Conservation (phyloP, 352 stramenopile species). For the Globisporangium perplexum region DNA sequence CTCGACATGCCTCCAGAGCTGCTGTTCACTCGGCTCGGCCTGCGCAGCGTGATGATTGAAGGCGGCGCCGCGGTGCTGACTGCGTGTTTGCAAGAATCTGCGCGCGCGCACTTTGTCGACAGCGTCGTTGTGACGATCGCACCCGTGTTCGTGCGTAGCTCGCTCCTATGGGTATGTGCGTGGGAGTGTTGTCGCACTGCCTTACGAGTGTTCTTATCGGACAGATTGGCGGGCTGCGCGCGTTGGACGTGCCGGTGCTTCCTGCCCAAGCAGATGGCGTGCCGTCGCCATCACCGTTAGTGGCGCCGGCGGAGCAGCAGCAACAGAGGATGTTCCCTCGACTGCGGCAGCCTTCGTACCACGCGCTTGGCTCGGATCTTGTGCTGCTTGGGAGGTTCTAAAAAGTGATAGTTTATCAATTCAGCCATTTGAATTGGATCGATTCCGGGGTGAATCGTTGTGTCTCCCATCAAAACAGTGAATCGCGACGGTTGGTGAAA, state of each 20-base stretch:
- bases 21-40: slow-evolving; percentile 22
- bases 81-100: slow-evolving; percentile 45
- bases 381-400: slow-evolving; percentile 13
- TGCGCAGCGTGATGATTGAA: slow-evolving; percentile 80
- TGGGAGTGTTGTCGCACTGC: slow-evolving; percentile 1
- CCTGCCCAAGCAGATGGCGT: background rate
- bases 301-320: too few relatives aligned
- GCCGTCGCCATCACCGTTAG: background rate
- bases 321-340: slow-evolving; percentile 9
- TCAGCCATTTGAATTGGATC: too few relatives aligned
- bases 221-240: slow-evolving; percentile 58
- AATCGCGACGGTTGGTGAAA: background rate
- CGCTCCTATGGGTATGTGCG: background rate
- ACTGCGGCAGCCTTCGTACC: slow-evolving; percentile 14
- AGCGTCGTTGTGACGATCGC: slow-evolving; percentile 74
- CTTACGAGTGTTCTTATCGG: background rate
- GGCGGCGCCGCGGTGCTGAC: slow-evolving; percentile 71
- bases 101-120: slow-evolving; percentile 42
- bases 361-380: slow-evolving; percentile 12
- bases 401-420: too few relatives aligned
- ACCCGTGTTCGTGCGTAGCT: slow-evolving; percentile 63
- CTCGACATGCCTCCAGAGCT: slow-evolving; percentile 1
- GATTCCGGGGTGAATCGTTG: background rate
- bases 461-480: slow-evolving; percentile 16
- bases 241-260: slow-evolving; percentile 26